phyloP scores from a whole-genome alignment of 306 rosid genomes.

The Castanea sativa region DNA sequence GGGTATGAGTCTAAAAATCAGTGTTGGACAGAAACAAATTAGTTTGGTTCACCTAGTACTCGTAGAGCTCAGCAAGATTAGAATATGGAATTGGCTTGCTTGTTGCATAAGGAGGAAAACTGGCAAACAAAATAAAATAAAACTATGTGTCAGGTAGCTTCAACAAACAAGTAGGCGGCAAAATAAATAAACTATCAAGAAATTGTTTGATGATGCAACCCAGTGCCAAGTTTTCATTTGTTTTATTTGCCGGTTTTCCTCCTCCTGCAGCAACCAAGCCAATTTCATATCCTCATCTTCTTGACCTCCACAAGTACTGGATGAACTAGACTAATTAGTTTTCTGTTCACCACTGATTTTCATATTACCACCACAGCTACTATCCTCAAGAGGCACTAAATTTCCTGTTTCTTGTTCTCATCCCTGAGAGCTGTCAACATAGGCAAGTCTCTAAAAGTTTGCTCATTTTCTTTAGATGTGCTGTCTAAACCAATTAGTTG shows the following conservation, averaged over 20 bases:
- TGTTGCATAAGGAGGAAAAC: no score
- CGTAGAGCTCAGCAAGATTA: slow-evolving; percentile 49
- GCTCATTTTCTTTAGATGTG: slow-evolving; percentile 54
- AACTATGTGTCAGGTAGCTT: no score
- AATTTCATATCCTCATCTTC: slow-evolving; percentile 75
- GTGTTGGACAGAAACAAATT: slow-evolving; percentile 4
- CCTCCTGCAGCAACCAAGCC: slow-evolving; percentile 30
- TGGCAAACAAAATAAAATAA: no score
- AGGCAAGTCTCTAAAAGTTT: slow-evolving; percentile 48
- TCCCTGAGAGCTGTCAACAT: slow-evolving; percentile 65
- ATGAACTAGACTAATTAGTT: slow-evolving; percentile 26
- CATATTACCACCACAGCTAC: slow-evolving; percentile 24
- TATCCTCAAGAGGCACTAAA: slow-evolving; percentile 7
- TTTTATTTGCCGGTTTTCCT: no score
- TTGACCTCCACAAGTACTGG: slow-evolving; percentile 15
- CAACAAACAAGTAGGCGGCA: no score
- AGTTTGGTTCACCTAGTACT: slow-evolving; percentile 26
- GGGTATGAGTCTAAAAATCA: no score
- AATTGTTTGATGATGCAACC: no score
- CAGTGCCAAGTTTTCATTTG: no score
- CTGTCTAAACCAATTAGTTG: slow-evolving; percentile 75
- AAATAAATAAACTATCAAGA: no score
- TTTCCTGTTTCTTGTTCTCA: slow-evolving; percentile 42
- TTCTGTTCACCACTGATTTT: background rate
- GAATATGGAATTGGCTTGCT: slow-evolving; percentile 62